Conservation (phyloP, 345 rosid genomes). For the Noccaea bulbosa region DNA sequence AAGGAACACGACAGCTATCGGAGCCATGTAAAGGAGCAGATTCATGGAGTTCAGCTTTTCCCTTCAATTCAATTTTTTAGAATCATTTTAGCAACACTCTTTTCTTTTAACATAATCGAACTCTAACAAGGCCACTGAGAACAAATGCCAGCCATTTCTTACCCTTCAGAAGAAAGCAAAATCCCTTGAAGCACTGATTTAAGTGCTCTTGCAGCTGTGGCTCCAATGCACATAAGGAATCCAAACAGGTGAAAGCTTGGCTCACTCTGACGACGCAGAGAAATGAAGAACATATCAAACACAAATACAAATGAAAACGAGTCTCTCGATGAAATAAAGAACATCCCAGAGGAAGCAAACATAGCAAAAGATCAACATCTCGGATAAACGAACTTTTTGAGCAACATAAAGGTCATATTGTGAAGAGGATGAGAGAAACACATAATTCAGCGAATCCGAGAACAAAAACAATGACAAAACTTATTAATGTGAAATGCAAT, state of each 20-base stretch:
- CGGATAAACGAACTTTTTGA: background rate
- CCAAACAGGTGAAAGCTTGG: slow-evolving; percentile 99
- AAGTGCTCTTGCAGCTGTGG: slow-evolving; percentile 98
- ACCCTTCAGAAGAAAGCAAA: slow-evolving; percentile 99
- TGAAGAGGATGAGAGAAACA: slow-evolving; percentile 3
- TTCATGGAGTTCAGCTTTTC: slow-evolving; percentile 99
- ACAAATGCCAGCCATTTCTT: slow-evolving; percentile 39
- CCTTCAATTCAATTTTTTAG: slow-evolving; percentile 49
- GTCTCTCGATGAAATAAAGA: background rate
- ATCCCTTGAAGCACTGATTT: slow-evolving; percentile 97
- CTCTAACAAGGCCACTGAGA: background rate
- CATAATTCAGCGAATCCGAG: background rate
- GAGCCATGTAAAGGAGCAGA: slow-evolving; percentile 98
- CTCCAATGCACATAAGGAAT: slow-evolving; percentile 86
- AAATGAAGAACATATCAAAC: slow-evolving; percentile 11
- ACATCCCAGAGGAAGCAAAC: slow-evolving; percentile 5
- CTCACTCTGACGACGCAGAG: slow-evolving; percentile 62
- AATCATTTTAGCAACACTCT: slow-evolving; percentile 30
- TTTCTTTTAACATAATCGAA: background rate
- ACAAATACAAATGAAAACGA: slow-evolving; percentile 10
- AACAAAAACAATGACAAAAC: slow-evolving; percentile 3
- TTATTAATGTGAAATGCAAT: background rate
- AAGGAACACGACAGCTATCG: slow-evolving; percentile 88
- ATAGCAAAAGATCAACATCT: background rate
- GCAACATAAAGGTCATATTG: background rate